Evolutionary conservation across 2,329 filamentous ascomycete species (phyloP), one percentile per base, ranked within the genome.

Genomic region (Chalaropsis ovoidea): DNA sequence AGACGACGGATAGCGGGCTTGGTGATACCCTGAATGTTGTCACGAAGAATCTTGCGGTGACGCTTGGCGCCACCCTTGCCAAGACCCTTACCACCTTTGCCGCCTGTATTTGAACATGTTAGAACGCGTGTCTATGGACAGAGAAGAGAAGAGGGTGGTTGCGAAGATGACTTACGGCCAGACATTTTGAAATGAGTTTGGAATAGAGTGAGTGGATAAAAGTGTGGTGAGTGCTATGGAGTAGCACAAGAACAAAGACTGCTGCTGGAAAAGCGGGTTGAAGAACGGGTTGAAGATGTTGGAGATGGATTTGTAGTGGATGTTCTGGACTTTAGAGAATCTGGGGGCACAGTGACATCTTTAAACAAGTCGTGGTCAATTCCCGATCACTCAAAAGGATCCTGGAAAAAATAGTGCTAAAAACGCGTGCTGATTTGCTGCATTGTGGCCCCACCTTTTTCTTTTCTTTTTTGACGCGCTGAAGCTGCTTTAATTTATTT

Each of bases 21-120:
- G 76, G 92, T 96, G 77, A 96, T 96, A 81, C 92, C 92, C 83
- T 96, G 92, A 77, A 96, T 96, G 89, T 96, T 96, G 88, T 96
- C 92, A 81, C 92, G 90, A 79, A 96, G 85, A 83, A 96, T 96
- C 89, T 96, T 96, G 76, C 93, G 87, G 82, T 96, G 92, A 81
- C 92, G 92, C 89, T 96, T 97, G 80, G 93, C 93, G 79, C 92
- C 92, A 72, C 92, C 92, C 87, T 96, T 96, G 78, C 92, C 92
- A 80, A 96, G 90, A 78, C 91, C 92, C 86, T 96, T 96, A 77
- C 92, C 92, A 79, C 91, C 91, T 82, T 95, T 95, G 78, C 90
- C 90, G 78, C 90, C 90, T 94, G 73, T 60, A 5, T 22, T 35
- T 47, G 24, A 45, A 52, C 19, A 24, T 19, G 41, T 42, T 64